A percentile compares a stretch with the other conserved stretches of the same genome.
Evolutionary conservation across 495 filamentous ascomycete genomes (phyloP).

Genomic region (Letharia lupina): DNA sequence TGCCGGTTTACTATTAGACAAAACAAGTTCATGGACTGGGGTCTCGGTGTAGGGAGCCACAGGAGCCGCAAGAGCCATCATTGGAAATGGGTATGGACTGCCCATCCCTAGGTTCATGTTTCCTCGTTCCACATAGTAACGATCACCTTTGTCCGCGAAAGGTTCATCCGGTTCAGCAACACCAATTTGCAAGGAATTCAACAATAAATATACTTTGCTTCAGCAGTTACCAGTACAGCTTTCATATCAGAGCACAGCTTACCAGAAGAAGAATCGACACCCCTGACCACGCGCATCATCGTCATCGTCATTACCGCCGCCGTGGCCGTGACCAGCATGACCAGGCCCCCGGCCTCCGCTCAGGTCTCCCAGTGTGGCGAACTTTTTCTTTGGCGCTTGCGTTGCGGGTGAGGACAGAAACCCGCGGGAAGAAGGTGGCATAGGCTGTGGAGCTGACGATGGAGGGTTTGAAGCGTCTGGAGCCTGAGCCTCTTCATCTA

Average conservation of each 20-base stretch:
- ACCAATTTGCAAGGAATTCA: constrained; percentile 3
- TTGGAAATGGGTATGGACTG: too few relatives aligned
- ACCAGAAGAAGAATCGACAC: constrained; percentile 29
- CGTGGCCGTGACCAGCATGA: constrained; percentile 40
- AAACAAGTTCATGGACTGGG: too few relatives aligned
- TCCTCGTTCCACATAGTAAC: too few relatives aligned
- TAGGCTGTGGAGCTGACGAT: constrained; percentile 21
- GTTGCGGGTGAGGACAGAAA: constrained; percentile 30
- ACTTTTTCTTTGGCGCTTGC: constrained; percentile 40
- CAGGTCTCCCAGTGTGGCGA: constrained; percentile 49
- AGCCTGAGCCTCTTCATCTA: constrained; percentile 30
- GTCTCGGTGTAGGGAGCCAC: too few relatives aligned
- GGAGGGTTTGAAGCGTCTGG: constrained; percentile 9
- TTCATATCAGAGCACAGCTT: constrained; percentile 11
- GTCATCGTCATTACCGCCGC: constrained; percentile 51
- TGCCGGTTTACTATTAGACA: too few relatives aligned
- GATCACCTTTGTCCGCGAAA: too few relatives aligned
- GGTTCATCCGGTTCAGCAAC: too few relatives aligned
- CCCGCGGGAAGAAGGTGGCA: constrained; percentile 20
- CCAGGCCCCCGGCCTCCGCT: constrained; percentile 28
- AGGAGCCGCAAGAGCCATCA: too few relatives aligned
- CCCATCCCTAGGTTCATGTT: too few relatives aligned
- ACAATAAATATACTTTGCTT: constrained; percentile 9
- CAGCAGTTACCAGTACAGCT: constrained; percentile 5
- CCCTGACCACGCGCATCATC: constrained; percentile 44